A percentile compares a stretch with the other conserved stretches of the same genome.
Evolutionary conservation across 495 filamentous ascomycete genomes (phyloP).

Genomic region (Tricharina praecox): DNA sequence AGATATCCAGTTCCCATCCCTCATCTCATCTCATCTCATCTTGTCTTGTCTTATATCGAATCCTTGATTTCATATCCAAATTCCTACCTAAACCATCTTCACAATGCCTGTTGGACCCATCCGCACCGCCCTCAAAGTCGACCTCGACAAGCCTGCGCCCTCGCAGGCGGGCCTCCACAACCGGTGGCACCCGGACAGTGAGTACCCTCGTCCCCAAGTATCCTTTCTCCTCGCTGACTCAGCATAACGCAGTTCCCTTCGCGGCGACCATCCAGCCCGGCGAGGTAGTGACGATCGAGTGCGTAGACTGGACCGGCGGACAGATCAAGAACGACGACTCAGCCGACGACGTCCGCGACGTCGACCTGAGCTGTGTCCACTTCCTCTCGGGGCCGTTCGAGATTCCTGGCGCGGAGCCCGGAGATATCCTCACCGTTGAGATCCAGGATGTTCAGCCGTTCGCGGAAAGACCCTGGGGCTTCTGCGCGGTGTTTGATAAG

Average conservation of each 20-base stretch:
- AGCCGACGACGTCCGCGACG: slow-evolving; percentile 72
- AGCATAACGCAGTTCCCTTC: slow-evolving; percentile 57
- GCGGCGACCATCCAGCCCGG: slow-evolving; percentile 60
- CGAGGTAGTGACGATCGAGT: slow-evolving; percentile 91
- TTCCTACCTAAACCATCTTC: too few relatives aligned
- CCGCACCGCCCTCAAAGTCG: slow-evolving; percentile 40
- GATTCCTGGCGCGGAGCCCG: slow-evolving; percentile 68
- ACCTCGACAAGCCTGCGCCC: slow-evolving; percentile 56
- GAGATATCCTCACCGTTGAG: slow-evolving; percentile 75
- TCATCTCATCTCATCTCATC: too few relatives aligned
- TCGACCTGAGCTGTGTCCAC: slow-evolving; percentile 71
- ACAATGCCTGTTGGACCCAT: slow-evolving; percentile 15
- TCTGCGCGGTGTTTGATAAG: slow-evolving; percentile 68
- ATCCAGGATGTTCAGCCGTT: slow-evolving; percentile 94
- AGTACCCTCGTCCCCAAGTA: slow-evolving; percentile 13
- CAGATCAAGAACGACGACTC: slow-evolving; percentile 81
- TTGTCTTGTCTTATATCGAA: too few relatives aligned
- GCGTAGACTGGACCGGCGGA: slow-evolving; percentile 76
- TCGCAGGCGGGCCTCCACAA: slow-evolving; percentile 70
- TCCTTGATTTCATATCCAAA: too few relatives aligned
- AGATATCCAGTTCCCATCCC: too few relatives aligned
- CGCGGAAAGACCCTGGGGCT: slow-evolving; percentile 77
- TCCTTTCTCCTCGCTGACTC: neutral
- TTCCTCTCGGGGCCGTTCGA: slow-evolving; percentile 88
- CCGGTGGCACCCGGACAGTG: slow-evolving; percentile 87